Evolutionary conservation across 148 eudicot genomes (phyloP).

Genomic region (Spergularia bocconei): DNA sequence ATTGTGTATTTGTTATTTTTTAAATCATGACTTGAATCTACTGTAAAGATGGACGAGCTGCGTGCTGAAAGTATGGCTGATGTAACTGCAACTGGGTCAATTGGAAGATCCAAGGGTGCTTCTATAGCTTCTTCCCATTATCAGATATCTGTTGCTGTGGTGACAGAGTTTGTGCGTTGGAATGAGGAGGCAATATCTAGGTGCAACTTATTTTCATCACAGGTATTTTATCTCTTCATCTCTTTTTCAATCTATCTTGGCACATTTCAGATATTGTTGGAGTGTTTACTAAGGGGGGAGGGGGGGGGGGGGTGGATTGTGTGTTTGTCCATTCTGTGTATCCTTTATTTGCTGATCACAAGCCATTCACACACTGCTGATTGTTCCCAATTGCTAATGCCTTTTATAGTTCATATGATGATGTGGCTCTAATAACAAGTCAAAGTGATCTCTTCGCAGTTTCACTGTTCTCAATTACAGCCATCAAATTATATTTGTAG

Average conservation of each 20-base stretch:
- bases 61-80: slow-evolving; percentile 81
- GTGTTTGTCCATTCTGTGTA: neutral
- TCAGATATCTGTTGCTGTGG: slow-evolving; percentile 95
- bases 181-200: slow-evolving; percentile 97
- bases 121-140: slow-evolving; percentile 68
- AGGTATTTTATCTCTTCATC: slow-evolving; percentile 40
- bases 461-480: neutral
- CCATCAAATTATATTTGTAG: neutral
- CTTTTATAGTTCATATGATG: neutral
- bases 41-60: slow-evolving; percentile 78
- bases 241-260: neutral
- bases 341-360: neutral
- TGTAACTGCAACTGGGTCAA: slow-evolving; percentile 57
- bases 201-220: slow-evolving; percentile 80
- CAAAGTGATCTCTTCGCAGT: neutral
- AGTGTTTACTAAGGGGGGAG: neutral
- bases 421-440: neutral
- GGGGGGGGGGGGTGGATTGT: neutral
- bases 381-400: neutral
- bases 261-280: neutral
- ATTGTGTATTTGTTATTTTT: neutral
- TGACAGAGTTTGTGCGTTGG: slow-evolving; percentile 99
- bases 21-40: slow-evolving; percentile 8
- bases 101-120: slow-evolving; percentile 96
- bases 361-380: neutral